These are phyloP conservation scores for Melastoma malabathricum DNA, from an alignment of 345 rosid genomes.

Conservation along the genomic window DNA sequence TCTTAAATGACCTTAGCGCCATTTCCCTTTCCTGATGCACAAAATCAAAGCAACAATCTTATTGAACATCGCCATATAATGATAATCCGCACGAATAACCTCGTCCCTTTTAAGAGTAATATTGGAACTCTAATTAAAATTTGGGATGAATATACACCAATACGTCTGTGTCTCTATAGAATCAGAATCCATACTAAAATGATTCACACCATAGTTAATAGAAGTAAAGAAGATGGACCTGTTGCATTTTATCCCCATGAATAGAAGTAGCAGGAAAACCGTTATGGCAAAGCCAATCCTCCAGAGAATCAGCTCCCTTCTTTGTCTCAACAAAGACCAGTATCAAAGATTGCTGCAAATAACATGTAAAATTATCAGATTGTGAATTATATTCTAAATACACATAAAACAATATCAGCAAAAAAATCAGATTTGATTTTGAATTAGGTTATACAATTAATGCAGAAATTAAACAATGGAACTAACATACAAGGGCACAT, in stretches of 20 bases:
- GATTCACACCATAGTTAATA: background rate
- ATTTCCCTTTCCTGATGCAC: slow-evolving; percentile 76
- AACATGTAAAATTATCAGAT: background rate
- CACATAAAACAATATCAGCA: background rate
- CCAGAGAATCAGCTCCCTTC: slow-evolving; percentile 88
- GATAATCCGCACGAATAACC: too few species aligned
- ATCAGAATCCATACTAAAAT: background rate
- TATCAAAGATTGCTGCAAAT: slow-evolving; percentile 80
- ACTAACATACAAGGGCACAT: background rate
- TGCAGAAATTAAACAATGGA: background rate
- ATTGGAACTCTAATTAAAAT: too few species aligned
- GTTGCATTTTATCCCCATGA: slow-evolving; percentile 94
- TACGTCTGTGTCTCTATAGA: background rate
- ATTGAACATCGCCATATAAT: too few species aligned
- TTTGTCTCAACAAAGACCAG: slow-evolving; percentile 98
- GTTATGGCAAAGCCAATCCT: slow-evolving; percentile 71
- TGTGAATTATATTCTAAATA: background rate
- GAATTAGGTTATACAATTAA: too few species aligned
- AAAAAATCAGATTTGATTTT: background rate
- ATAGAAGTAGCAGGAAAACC: slow-evolving; percentile 91
- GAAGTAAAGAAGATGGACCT: slow-evolving; percentile 21
- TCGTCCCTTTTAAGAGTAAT: too few species aligned
- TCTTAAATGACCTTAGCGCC: slow-evolving; percentile 76
- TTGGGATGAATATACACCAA: too few species aligned
- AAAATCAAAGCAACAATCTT: background rate